These are phyloP conservation scores for Dalechampia spathulata DNA, from an alignment of 441 rosid species.

Conservation along the genomic window DNA sequence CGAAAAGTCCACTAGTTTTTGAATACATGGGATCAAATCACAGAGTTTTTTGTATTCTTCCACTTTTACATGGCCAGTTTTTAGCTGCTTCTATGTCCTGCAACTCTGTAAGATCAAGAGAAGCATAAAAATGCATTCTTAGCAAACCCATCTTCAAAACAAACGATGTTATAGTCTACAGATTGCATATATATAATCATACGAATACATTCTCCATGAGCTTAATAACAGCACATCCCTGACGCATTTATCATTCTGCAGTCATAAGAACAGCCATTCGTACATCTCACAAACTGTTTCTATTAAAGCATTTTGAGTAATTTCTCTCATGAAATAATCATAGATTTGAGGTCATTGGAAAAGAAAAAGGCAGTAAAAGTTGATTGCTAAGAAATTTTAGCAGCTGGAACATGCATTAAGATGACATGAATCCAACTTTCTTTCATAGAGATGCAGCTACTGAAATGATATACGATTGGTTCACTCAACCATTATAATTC, in stretches of 20 bases:
- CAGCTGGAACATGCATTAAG: not conserved
- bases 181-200: too few relatives aligned
- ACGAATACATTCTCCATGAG: too few relatives aligned
- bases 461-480: not conserved
- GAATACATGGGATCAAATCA: conserved; percentile 80
- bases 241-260: not conserved
- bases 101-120: conserved; percentile 38
- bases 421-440: not conserved
- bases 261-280: too few relatives aligned
- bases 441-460: not conserved
- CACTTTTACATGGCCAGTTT: conserved; percentile 76
- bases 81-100: conserved; percentile 56
- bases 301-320: too few relatives aligned
- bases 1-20: conserved; percentile 85
- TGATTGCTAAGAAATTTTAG: not conserved
- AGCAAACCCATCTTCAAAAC: too few relatives aligned
- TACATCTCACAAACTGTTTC: too few relatives aligned
- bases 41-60: conserved; percentile 56
- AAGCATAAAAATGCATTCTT: not conserved
- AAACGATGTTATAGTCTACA: too few relatives aligned
- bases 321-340: too few relatives aligned
- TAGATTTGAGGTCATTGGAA: too few relatives aligned
- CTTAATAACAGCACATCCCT: not conserved
- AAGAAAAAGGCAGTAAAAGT: not conserved
- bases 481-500: not conserved